Conservation (phyloP, 306 rosid genomes). For the Urtica urens region DNA sequence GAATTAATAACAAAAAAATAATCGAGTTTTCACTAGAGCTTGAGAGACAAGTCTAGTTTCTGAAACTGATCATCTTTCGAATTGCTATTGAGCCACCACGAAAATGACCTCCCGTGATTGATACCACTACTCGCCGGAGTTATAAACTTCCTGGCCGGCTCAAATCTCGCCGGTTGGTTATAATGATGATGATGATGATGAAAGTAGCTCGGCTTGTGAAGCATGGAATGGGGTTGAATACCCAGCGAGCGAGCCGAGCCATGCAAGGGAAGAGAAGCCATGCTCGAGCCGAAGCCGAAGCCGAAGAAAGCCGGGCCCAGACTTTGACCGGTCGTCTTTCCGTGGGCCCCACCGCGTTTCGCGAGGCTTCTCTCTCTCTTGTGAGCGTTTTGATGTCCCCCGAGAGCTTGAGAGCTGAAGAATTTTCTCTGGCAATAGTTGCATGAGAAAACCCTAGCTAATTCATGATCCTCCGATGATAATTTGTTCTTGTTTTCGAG, state of each 20-base stretch:
- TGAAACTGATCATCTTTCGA: conserved; percentile 57
- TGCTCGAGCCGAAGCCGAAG: conserved; percentile 24
- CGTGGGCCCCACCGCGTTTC: conserved; percentile 41
- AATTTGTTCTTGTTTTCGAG: conserved; percentile 63
- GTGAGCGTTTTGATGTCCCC: conserved; percentile 96
- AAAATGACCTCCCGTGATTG: conserved; percentile 21
- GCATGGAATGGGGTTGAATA: conserved; percentile 60
- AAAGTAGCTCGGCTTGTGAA: conserved; percentile 44
- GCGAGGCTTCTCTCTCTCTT: conserved; percentile 78
- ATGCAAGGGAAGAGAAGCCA: conserved; percentile 88
- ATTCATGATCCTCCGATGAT: no score
- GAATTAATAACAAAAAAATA: conserved; percentile 3
- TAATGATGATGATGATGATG: conserved; percentile 17
- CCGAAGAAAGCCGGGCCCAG: conserved; percentile 13
- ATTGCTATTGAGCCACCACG: conserved; percentile 34
- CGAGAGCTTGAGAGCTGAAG: conserved; percentile 91
- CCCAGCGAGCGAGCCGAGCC: conserved; percentile 73
- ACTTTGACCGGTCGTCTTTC: conserved; percentile 16
- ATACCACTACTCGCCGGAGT: conserved; percentile 18
- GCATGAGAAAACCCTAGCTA: conserved; percentile 72
- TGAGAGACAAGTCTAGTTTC: conserved; percentile 91
- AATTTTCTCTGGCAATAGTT: conserved; percentile 87
- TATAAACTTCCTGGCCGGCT: conserved; percentile 23
- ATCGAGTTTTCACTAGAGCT: conserved; percentile 41
- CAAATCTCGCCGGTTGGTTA: conserved; percentile 36